These are phyloP conservation scores for Auriscalpium microsporum DNA, from an alignment of 768 basidiomycete genomes.

Conservation along the genomic window DNA sequence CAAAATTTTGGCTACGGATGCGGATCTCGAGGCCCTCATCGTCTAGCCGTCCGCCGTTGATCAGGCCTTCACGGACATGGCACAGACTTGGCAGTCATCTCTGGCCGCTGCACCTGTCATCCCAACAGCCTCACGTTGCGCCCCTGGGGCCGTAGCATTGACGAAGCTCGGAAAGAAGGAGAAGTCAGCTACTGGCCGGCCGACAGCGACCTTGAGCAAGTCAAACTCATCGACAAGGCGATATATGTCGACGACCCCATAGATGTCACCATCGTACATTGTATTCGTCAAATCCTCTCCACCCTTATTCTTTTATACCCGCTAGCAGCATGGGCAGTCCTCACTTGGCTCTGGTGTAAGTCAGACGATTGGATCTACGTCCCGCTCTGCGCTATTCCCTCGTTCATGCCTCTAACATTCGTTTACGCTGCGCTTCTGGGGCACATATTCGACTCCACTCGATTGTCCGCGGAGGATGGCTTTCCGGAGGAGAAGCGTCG, in stretches of 20 bases:
- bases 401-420: no score
- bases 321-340: no score
- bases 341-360: no score
- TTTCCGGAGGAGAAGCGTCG: no score
- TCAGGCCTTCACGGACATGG: constrained; percentile 75
- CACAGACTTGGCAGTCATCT: constrained; percentile 50
- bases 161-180: constrained; percentile 47
- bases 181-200: constrained; percentile 78
- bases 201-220: constrained; percentile 61
- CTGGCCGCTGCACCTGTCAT: constrained; percentile 50
- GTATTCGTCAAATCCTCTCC: no score
- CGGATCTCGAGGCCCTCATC: constrained; percentile 17
- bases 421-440: no score
- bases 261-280: constrained; percentile 60
- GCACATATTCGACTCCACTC: no score
- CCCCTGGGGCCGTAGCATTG: constrained; percentile 16
- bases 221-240: constrained; percentile 77
- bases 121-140: constrained; percentile 27
- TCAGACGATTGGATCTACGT: no score
- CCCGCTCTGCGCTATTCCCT: no score
- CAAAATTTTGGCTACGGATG: no score
- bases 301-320: no score
- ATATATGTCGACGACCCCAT: constrained; percentile 83
- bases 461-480: no score
- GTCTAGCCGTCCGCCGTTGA: constrained; percentile 72